These are phyloP conservation scores for Arthromyces matolae DNA, from an alignment of 768 basidiomycete genomes.

Conservation along the genomic window DNA sequence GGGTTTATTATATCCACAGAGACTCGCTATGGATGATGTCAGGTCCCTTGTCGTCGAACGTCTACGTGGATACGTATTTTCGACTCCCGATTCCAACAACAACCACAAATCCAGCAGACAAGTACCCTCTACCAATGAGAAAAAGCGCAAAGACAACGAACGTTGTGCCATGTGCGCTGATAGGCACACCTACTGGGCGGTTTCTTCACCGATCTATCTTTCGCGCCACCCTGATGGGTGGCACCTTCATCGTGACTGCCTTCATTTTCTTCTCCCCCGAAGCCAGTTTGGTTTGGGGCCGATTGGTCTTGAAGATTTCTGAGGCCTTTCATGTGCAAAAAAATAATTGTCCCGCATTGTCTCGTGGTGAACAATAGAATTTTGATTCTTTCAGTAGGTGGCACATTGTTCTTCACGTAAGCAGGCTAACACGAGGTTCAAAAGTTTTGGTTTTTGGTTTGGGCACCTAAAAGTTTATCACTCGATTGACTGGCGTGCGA, in stretches of 20 bases:
- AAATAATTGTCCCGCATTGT: too few relatives aligned
- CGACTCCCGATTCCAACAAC: background rate
- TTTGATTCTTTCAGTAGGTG: too few relatives aligned
- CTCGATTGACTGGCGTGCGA: too few relatives aligned
- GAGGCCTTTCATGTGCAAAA: too few relatives aligned
- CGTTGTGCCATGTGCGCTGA: slow-evolving; percentile 6
- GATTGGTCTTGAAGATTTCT: background rate
- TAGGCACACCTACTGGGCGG: slow-evolving; percentile 7
- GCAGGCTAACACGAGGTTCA: too few relatives aligned
- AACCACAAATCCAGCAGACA: background rate
- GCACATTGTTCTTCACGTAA: too few relatives aligned
- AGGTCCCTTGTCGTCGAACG: slow-evolving; percentile 6
- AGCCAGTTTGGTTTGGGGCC: slow-evolving; percentile 7
- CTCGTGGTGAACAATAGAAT: too few relatives aligned
- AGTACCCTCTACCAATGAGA: background rate
- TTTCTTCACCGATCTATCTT: slow-evolving; percentile 8
- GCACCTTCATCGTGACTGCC: slow-evolving; percentile 10
- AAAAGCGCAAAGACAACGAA: background rate
- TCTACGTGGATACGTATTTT: slow-evolving; percentile 6
- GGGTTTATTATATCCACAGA: slow-evolving; percentile 6
- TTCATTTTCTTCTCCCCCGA: slow-evolving; percentile 6
- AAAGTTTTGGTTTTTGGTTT: too few relatives aligned
- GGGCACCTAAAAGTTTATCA: too few relatives aligned
- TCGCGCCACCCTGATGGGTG: slow-evolving; percentile 8
- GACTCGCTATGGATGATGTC: slow-evolving; percentile 6